Percentiles rank a stretch among this genome's conserved stretches.
These are phyloP conservation scores for Syzygium aqueum DNA, from an alignment of 345 rosid species.

Conservation along the genomic window DNA sequence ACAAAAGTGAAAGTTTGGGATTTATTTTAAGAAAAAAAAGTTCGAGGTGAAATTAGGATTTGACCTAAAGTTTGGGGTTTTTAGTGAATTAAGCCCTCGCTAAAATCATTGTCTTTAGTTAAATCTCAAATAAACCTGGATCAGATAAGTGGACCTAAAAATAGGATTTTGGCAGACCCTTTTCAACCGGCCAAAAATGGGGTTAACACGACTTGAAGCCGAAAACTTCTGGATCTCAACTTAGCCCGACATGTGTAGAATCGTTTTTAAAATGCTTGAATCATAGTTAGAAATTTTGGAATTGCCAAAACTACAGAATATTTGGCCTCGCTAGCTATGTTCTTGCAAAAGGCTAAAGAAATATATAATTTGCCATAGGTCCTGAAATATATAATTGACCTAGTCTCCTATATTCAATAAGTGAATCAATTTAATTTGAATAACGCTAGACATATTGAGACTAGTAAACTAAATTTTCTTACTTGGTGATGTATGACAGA, in stretches of 20 bases:
- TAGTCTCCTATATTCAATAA: not conserved
- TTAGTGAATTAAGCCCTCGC: not conserved
- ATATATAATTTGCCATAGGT: not conserved
- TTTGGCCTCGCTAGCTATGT: not conserved
- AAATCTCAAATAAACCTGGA: not conserved
- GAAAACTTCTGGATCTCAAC: not conserved
- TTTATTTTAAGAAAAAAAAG: too few species aligned
- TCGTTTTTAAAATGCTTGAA: not conserved
- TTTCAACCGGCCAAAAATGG: not conserved
- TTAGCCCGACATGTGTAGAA: not conserved
- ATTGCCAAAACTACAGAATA: not conserved
- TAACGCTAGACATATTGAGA: not conserved
- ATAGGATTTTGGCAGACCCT: not conserved
- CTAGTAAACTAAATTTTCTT: not conserved
- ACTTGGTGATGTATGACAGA: not conserved
- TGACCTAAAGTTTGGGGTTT: not conserved
- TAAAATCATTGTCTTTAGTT: not conserved
- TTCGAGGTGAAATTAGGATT: not conserved
- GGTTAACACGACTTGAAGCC: not conserved
- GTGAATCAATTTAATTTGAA: not conserved
- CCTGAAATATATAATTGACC: not conserved
- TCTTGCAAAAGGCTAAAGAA: not conserved
- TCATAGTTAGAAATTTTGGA: not conserved
- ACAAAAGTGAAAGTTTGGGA: not conserved
- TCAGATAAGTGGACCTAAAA: accelerated